Conservation (phyloP, 2,329 filamentous ascomycete species). For the Onygena corvina region DNA sequence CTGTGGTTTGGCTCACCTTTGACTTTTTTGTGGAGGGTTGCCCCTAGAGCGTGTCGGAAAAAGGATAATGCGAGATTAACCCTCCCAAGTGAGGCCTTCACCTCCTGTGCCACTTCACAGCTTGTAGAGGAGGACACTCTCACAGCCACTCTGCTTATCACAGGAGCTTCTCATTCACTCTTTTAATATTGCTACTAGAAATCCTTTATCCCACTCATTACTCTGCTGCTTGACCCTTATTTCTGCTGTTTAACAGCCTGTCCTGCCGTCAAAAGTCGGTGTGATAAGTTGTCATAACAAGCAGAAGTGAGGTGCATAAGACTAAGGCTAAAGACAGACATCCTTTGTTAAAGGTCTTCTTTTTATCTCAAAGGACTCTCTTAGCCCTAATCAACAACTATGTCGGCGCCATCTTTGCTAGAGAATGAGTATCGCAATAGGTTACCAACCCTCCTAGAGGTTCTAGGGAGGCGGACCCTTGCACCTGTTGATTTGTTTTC, state of each 20-base stretch:
- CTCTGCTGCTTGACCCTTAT: not conserved
- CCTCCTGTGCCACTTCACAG: slow-evolving; percentile 3
- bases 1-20: not conserved
- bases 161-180: not conserved
- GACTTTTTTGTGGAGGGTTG: not conserved
- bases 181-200: not conserved
- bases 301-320: not conserved
- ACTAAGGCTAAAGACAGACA: not conserved
- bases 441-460: slow-evolving; percentile 88
- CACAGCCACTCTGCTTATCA: not conserved
- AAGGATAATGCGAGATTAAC: slow-evolving; percentile 5
- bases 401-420: slow-evolving; percentile 19
- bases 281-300: not conserved
- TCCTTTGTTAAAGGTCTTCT: not conserved
- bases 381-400: not conserved
- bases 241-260: not conserved
- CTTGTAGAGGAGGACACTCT: not conserved
- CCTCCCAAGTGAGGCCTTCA: not conserved
- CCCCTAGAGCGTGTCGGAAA: slow-evolving; percentile 2
- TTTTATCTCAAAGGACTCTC: not conserved
- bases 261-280: not conserved
- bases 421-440: slow-evolving; percentile 55
- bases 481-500: slow-evolving; percentile 95
- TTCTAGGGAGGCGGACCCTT: slow-evolving; percentile 83
- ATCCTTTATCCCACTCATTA: not conserved